Percentiles rank a stretch among this genome's conserved stretches.
phyloP scores from a whole-genome alignment of 2,329 filamentous ascomycete species.

The Ascochyta fabae region DNA sequence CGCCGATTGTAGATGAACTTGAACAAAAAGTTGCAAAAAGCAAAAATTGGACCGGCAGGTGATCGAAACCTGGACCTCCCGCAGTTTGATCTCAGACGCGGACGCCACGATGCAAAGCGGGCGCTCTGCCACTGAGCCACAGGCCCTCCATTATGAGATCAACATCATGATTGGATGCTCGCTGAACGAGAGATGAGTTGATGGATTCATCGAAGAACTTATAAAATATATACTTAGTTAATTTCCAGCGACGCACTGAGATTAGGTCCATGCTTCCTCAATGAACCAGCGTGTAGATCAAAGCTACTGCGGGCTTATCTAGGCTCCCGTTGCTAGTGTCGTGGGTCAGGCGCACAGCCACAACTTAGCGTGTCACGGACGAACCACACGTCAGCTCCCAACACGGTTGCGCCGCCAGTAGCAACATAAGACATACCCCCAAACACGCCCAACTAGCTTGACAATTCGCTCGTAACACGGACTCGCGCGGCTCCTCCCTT shows the following conservation, averaged over 20 bases:
- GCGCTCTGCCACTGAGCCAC: slow-evolving; percentile 51
- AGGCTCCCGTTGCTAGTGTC: neutral
- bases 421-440: slow-evolving; percentile 10
- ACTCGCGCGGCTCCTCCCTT: neutral
- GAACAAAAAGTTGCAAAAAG: no score
- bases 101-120: slow-evolving; percentile 43
- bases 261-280: no score
- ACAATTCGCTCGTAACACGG: slow-evolving; percentile 2
- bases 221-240: no score
- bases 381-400: slow-evolving; percentile 20
- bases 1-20: no score
- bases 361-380: slow-evolving; percentile 15
- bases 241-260: no score
- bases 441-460: slow-evolving; percentile 1
- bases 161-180: neutral
- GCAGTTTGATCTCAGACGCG: slow-evolving; percentile 14
- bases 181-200: neutral
- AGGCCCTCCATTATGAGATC: slow-evolving; percentile 25
- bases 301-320: neutral
- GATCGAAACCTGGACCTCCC: slow-evolving; percentile 47
- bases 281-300: no score
- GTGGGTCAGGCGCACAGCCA: slow-evolving; percentile 9
- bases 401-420: slow-evolving; percentile 16
- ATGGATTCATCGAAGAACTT: neutral
- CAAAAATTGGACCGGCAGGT: slow-evolving; percentile 32